Conservation (phyloP, 306 rosid species). For the Cucurbita argyrosperma region DNA sequence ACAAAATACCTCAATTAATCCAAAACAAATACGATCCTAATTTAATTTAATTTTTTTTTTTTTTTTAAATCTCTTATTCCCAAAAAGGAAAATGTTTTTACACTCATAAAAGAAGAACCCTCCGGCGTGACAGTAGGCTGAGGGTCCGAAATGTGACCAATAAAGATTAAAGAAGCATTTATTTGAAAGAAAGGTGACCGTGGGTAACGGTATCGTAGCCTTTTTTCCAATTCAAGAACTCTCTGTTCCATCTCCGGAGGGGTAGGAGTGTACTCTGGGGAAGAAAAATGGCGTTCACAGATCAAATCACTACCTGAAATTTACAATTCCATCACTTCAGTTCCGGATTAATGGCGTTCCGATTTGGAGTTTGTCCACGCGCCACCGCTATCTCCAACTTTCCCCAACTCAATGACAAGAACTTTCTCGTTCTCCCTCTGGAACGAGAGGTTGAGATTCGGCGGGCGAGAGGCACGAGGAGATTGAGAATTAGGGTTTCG, state of each 20-base stretch:
- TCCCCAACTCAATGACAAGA: not conserved
- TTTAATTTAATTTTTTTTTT: too few relatives aligned
- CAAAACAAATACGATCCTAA: too few relatives aligned
- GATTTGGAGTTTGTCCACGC: slow-evolving; percentile 17
- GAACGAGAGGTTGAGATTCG: not conserved
- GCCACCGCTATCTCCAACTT: slow-evolving; percentile 12
- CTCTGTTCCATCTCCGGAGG: not conserved
- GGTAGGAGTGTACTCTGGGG: not conserved
- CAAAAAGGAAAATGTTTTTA: too few relatives aligned
- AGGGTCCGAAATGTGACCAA: not conserved
- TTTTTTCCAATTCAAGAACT: not conserved
- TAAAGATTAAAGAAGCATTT: not conserved
- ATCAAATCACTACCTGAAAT: not conserved
- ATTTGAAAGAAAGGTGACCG: not conserved
- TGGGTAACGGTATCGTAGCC: not conserved
- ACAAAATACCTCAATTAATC: too few relatives aligned
- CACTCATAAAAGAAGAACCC: not conserved
- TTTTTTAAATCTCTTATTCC: too few relatives aligned
- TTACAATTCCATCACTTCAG: not conserved
- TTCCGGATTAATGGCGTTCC: slow-evolving; percentile 29
- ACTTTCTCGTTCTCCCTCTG: not conserved
- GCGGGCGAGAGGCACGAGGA: not conserved
- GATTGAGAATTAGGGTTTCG: slow-evolving; percentile 16
- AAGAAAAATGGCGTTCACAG: not conserved
- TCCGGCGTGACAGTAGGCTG: not conserved